phyloP scores from a whole-genome alignment of 2,329 filamentous ascomycete species.

The Ceratocystis harringtonii region DNA sequence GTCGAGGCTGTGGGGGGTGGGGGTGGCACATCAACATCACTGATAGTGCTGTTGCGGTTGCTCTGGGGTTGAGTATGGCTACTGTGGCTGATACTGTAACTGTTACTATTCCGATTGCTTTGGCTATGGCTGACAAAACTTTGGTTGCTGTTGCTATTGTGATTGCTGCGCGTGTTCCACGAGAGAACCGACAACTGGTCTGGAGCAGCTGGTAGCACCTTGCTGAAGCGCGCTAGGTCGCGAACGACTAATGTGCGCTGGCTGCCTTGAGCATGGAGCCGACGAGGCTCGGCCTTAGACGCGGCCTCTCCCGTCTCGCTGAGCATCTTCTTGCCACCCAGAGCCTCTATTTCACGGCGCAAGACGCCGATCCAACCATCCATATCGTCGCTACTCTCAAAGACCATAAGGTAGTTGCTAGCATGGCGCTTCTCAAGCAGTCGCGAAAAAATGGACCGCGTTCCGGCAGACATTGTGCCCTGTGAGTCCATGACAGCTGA shows the following conservation, averaged over 20 bases:
- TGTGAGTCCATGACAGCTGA: conserved; percentile 50
- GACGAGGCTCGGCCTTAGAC: conserved; percentile 25
- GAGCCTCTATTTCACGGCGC: conserved; percentile 52
- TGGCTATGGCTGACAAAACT: neutral
- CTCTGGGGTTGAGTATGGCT: conserved; percentile 22
- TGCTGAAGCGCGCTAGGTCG: conserved; percentile 31
- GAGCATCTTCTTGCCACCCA: conserved; percentile 50
- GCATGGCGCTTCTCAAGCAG: conserved; percentile 38
- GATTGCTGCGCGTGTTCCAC: conserved; percentile 6
- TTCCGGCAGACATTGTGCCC: conserved; percentile 28
- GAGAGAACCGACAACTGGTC: conserved; percentile 7
- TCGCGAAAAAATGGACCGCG: conserved; percentile 49
- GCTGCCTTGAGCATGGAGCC: conserved; percentile 28
- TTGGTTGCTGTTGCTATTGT: neutral
- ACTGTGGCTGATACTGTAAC: neutral
- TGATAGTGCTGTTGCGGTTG: conserved; percentile 19
- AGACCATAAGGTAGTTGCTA: conserved; percentile 54
- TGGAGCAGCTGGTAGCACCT: neutral
- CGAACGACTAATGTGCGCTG: conserved; percentile 34
- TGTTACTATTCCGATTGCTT: conserved; percentile 22
- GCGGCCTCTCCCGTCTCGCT: conserved; percentile 44
- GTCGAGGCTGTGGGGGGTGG: neutral
- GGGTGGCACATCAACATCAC: conserved; percentile 10
- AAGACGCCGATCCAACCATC: conserved; percentile 57
- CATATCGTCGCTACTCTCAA: conserved; percentile 60